Evolutionary conservation across 225 moss, liverwort and hornwort genomes (phyloP).

Genomic region (Pseudisothecium myosuroides): DNA sequence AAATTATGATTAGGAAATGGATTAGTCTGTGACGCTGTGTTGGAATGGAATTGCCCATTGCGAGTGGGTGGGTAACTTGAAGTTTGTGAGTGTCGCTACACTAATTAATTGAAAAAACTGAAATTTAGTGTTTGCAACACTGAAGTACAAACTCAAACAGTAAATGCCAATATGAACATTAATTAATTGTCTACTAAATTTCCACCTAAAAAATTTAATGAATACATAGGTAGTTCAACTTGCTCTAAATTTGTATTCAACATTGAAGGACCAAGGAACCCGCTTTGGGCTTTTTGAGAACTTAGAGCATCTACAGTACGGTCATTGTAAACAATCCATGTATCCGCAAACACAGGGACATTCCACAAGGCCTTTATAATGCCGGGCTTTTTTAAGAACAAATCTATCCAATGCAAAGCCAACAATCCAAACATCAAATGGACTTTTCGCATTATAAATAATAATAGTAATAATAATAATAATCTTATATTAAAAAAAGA

Average conservation of each 20-base stretch:
- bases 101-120: not conserved
- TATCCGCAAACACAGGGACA: no score
- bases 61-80: not conserved
- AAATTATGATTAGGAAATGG: not conserved
- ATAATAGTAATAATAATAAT: no score
- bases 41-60: not conserved
- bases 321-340: no score
- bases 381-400: no score
- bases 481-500: no score
- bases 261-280: not conserved
- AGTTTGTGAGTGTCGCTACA: not conserved
- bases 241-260: not conserved
- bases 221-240: not conserved
- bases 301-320: no score
- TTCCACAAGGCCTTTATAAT: no score
- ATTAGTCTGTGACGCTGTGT: not conserved
- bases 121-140: no score
- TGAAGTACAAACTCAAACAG: rapidly evolving
- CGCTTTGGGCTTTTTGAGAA: no score
- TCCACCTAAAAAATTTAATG: rapidly evolving
- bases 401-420: no score
- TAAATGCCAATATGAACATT: not conserved
- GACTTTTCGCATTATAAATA: no score
- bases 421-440: no score
- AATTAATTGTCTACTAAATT: not conserved